These are phyloP conservation scores for Ceratocystis alfenasii DNA, from an alignment of 2,329 filamentous ascomycete genomes.

Conservation along the genomic window DNA sequence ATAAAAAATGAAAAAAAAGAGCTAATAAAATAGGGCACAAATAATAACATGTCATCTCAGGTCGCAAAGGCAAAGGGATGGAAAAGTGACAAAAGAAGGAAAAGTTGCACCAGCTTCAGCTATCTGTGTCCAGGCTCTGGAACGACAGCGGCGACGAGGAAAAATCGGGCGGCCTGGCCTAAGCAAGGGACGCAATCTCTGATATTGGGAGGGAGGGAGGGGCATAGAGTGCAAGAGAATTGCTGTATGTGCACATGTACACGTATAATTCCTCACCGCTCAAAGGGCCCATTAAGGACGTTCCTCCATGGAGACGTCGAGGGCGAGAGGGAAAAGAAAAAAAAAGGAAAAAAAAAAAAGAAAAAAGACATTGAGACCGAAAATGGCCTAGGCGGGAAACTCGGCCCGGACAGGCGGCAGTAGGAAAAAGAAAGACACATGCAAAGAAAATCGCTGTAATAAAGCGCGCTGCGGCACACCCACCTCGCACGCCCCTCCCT, in stretches of 20 bases:
- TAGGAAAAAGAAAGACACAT: not conserved
- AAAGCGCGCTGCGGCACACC: not conserved
- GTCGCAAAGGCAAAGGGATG: not conserved
- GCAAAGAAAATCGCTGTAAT: not conserved
- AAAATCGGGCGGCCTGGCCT: not conserved
- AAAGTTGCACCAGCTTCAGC: not conserved
- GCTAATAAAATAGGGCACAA: not conserved
- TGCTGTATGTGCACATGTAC: not conserved
- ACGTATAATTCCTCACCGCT: not conserved
- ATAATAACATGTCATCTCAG: conserved; percentile 5
- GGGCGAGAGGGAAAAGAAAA: not conserved
- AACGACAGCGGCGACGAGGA: not conserved
- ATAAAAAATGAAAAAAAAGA: not conserved
- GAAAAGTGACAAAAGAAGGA: not conserved
- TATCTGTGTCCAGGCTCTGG: too few species aligned
- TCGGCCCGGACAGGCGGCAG: not conserved
- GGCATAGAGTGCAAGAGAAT: not conserved
- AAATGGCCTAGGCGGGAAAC: conserved; percentile 2
- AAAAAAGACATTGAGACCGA: not conserved
- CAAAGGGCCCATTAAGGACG: not conserved
- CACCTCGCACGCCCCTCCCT: not conserved
- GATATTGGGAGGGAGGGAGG: not conserved
- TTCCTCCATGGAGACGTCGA: not conserved
- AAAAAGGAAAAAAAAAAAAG: not conserved
- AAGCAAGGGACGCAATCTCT: not conserved